Evolutionary conservation across 768 basidiomycete genomes (phyloP), one percentile per base, ranked within the genome.

Genomic region (Psilocybe tampanensis): DNA sequence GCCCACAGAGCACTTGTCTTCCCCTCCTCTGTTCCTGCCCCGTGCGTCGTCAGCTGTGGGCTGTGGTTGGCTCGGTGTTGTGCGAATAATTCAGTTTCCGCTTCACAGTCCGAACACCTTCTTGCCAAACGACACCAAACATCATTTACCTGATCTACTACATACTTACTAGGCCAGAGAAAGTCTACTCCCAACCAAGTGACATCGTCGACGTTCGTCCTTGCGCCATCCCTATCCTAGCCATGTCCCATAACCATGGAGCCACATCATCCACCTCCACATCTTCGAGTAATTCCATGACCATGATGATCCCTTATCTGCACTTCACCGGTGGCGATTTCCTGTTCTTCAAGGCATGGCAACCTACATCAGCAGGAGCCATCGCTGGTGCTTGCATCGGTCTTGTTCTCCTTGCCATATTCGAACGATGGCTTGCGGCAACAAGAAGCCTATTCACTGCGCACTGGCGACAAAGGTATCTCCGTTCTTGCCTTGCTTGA

Each of bases 381-480:
- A 81, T 92, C 33, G 83, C 82, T 19, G 93, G 90, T 0, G 87
- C 92, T 36, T 90, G 86, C 66, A 78, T 95, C 54, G 86, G 80
- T 0, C 75, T 95, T 19, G 75, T 89, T 63, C 34, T 88, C 32
- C 74, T 95, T 32, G 85, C 86, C 7, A 64, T 94, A 9, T 73
- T 89, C 34, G 92, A 94, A 47, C 78, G 94, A 59, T 86, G 83
- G 71, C 69, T 95, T 42, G 69, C 80, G 17, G 88, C 86, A 0
- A 72, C 80, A 53, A 77, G 88, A 17, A 73, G 77, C 23, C 69
- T 76, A 8, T 73, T 85, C 55, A 83, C 87, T 63, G 68, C 65
- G 0, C 74, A 80, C 47, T 94, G 92, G 90, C 74, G 69, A 41
- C 70, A 70, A 54, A 84, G 76, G 91, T 90, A 66, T 64, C 72